Conservation (phyloP, 192 early-diverging fungal species). For the Linnemannia exigua region DNA sequence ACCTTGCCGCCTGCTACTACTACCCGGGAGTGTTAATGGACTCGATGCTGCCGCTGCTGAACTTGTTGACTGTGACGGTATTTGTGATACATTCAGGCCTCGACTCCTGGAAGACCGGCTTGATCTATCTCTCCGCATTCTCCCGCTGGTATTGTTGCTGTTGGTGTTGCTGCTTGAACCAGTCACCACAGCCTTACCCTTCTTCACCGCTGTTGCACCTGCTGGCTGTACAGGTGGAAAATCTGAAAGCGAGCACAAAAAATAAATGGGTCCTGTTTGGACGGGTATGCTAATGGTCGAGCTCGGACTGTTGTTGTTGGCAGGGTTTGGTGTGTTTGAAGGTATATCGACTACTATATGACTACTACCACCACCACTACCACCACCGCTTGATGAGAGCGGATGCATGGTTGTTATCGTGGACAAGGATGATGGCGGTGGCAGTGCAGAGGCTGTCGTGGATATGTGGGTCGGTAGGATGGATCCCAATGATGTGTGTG, state of each 20-base stretch:
- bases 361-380: neutral
- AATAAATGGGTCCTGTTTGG: slow-evolving; percentile 63
- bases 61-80: slow-evolving; percentile 6
- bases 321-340: neutral
- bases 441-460: slow-evolving; percentile 8
- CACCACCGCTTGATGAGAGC: neutral
- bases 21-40: slow-evolving; percentile 20
- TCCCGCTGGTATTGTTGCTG: neutral
- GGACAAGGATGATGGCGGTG: neutral
- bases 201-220: slow-evolving; percentile 19
- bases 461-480: slow-evolving; percentile 37
- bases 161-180: neutral
- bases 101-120: slow-evolving; percentile 6
- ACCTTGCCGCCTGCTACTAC: neutral
- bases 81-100: neutral
- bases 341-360: slow-evolving; percentile 28
- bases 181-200: slow-evolving; percentile 36
- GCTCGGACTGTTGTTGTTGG: neutral
- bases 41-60: slow-evolving; percentile 22
- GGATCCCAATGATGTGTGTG: slow-evolving; percentile 33
- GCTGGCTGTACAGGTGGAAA: slow-evolving; percentile 46
- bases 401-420: neutral
- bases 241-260: slow-evolving; percentile 68
- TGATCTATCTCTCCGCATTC: neutral
- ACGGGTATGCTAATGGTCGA: slow-evolving; percentile 51